These are phyloP conservation scores for Durotheca rogersii DNA, from an alignment of 495 filamentous ascomycete genomes.

Conservation along the genomic window DNA sequence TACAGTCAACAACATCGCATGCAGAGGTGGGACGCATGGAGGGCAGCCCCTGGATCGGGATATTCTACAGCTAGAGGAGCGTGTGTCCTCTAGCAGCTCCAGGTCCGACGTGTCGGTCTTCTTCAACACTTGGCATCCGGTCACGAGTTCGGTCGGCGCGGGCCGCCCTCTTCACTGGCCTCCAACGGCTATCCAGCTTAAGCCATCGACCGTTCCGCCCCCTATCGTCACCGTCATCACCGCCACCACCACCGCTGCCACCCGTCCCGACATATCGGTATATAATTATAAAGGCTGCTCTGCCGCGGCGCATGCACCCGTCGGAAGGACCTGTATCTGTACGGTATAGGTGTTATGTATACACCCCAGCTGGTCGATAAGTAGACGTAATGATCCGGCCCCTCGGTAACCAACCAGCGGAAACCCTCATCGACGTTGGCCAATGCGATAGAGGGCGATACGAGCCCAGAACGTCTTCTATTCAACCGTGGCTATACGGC, in stretches of 20 bases:
- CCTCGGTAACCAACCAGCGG: conserved; percentile 13
- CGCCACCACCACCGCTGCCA: too few species aligned
- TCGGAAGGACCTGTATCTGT: not conserved
- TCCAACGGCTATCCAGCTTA: conserved; percentile 3
- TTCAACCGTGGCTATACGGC: too few species aligned
- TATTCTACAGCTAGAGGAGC: too few species aligned
- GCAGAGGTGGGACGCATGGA: not conserved
- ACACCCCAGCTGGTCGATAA: not conserved
- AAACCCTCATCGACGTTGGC: conserved; percentile 3
- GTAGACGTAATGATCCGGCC: not conserved
- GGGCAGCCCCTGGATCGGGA: not conserved
- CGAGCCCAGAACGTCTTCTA: not conserved
- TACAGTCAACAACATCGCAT: not conserved
- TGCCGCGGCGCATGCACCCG: not conserved
- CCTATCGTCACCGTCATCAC: too few species aligned
- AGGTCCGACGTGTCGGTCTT: conserved; percentile 14
- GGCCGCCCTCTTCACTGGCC: conserved; percentile 15
- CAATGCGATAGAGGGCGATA: conserved; percentile 2
- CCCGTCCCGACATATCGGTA: conserved; percentile 14
- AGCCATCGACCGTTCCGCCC: conserved; percentile 7
- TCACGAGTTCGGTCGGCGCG: conserved; percentile 23
- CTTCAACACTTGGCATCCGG: conserved; percentile 9
- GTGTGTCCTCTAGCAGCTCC: too few species aligned
- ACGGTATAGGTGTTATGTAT: too few species aligned
- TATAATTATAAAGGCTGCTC: too few species aligned